A percentile compares a stretch with the other conserved stretches of the same genome.
phyloP scores from a whole-genome alignment of 108 stramenopile species.

The Aurantiochytrium sp. region DNA sequence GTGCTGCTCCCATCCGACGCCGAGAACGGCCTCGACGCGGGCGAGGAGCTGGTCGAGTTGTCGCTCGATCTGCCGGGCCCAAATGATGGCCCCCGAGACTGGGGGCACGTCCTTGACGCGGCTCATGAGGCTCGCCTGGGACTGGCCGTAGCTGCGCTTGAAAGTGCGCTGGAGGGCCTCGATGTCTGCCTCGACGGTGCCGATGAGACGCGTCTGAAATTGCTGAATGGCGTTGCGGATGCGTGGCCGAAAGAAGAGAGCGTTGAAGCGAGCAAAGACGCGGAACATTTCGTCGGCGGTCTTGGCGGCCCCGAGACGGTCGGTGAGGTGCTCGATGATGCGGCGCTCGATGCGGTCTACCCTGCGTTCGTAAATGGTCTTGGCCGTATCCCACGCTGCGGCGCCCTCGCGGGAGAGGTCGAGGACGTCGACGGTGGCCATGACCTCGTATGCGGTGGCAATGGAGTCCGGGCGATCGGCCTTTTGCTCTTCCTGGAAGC shows the following conservation, averaged over 20 bases:
- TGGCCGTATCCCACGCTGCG: neutral
- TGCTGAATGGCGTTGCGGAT: slow-evolving; percentile 86
- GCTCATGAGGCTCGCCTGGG: slow-evolving; percentile 64
- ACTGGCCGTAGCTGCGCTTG: slow-evolving; percentile 78
- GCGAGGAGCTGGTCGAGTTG: slow-evolving; percentile 83
- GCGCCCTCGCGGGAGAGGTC: neutral
- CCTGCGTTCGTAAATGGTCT: slow-evolving; percentile 13
- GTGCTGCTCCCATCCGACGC: slow-evolving; percentile 88
- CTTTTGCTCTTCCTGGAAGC: neutral
- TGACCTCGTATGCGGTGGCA: neutral
- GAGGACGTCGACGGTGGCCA: neutral
- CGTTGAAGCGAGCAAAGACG: slow-evolving; percentile 88
- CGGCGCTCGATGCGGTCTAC: slow-evolving; percentile 50
- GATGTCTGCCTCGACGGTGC: slow-evolving; percentile 79
- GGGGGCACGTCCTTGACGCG: slow-evolving; percentile 86
- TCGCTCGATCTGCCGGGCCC: slow-evolving; percentile 97
- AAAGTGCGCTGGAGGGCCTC: slow-evolving; percentile 86
- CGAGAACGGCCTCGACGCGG: slow-evolving; percentile 89
- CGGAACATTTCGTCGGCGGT: slow-evolving; percentile 97
- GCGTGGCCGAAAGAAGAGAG: slow-evolving; percentile 79
- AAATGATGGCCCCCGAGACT: slow-evolving; percentile 87
- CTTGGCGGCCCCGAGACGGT: slow-evolving; percentile 45
- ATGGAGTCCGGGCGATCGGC: neutral
- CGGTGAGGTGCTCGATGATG: slow-evolving; percentile 45
- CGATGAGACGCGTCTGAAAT: slow-evolving; percentile 85